Evolutionary conservation across 1,284 basidiomycete genomes (phyloP).

Genomic region (Malassezia furfur): DNA sequence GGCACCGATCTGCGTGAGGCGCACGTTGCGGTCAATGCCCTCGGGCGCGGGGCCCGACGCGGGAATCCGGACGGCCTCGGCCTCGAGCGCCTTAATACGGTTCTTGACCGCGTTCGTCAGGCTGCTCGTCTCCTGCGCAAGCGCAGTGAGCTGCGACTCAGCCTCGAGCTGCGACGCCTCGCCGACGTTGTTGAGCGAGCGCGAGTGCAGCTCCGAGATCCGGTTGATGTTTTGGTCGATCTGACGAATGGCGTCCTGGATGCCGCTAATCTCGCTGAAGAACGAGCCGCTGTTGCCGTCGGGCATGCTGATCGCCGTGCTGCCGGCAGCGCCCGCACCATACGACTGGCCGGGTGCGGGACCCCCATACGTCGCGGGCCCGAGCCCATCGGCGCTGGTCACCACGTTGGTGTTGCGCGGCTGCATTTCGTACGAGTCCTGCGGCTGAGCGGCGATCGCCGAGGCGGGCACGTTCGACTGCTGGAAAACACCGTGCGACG

Average conservation of each 20-base stretch:
- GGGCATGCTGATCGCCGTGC: slow-evolving; percentile 11
- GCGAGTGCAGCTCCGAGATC: slow-evolving; percentile 45
- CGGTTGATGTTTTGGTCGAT: slow-evolving; percentile 45
- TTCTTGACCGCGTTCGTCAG: slow-evolving; percentile 45
- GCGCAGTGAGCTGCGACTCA: slow-evolving; percentile 32
- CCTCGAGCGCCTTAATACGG: slow-evolving; percentile 39
- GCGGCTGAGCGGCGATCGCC: slow-evolving; percentile 15
- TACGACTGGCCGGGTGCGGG: slow-evolving; percentile 11
- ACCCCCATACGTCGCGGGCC: neutral
- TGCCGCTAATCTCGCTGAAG: slow-evolving; percentile 40
- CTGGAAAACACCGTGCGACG: neutral
- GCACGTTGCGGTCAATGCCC: slow-evolving; percentile 46
- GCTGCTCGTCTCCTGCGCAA: slow-evolving; percentile 37
- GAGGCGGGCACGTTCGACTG: neutral
- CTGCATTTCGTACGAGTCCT: slow-evolving; percentile 19
- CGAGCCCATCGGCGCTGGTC: neutral
- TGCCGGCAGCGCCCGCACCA: neutral
- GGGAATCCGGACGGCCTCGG: slow-evolving; percentile 29
- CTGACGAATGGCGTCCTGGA: slow-evolving; percentile 42
- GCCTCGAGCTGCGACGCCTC: slow-evolving; percentile 43
- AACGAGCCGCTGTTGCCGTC: slow-evolving; percentile 23
- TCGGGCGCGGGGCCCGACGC: slow-evolving; percentile 20
- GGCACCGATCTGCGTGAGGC: slow-evolving; percentile 54
- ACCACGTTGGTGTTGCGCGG: neutral
- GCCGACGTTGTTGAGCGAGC: slow-evolving; percentile 46